These are phyloP conservation scores for Zizania latifolia DNA, from an alignment of 176 grass and related monocot species.

Conservation along the genomic window DNA sequence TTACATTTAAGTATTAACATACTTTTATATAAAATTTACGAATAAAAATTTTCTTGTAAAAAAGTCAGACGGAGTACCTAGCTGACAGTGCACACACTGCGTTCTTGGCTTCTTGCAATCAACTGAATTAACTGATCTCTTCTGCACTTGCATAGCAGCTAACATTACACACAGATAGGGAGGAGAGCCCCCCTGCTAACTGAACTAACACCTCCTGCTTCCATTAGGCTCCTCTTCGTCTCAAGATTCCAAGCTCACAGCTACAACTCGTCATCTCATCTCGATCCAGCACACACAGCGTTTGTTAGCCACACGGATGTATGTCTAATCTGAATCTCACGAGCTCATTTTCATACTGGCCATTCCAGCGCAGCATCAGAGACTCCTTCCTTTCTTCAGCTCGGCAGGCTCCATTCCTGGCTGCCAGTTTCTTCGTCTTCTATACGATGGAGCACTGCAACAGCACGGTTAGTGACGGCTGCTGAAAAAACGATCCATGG, in stretches of 20 bases:
- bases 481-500: neutral
- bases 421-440: constrained; percentile 11
- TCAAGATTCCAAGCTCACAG: neutral
- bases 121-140: neutral
- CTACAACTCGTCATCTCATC: neutral
- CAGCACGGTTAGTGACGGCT: constrained; percentile 11
- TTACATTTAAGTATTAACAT: no score
- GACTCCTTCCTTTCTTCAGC: neutral
- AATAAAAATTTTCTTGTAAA: no score
- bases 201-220: constrained; percentile 11
- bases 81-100: neutral
- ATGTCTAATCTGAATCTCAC: neutral
- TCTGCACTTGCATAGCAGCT: constrained; percentile 9
- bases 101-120: constrained; percentile 8
- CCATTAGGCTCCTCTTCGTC: neutral
- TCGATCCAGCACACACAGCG: constrained; percentile 1
- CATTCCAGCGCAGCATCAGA: neutral
- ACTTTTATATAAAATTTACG: no score
- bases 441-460: neutral
- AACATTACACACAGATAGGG: neutral
- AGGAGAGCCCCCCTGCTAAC: neutral
- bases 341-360: neutral
- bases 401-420: neutral
- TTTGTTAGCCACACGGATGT: constrained; percentile 3
- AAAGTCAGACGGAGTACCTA: no score